Base-by-base conservation (phyloP, 495 filamentous ascomycete species). In the Stereocaulon alpinum region DNA sequence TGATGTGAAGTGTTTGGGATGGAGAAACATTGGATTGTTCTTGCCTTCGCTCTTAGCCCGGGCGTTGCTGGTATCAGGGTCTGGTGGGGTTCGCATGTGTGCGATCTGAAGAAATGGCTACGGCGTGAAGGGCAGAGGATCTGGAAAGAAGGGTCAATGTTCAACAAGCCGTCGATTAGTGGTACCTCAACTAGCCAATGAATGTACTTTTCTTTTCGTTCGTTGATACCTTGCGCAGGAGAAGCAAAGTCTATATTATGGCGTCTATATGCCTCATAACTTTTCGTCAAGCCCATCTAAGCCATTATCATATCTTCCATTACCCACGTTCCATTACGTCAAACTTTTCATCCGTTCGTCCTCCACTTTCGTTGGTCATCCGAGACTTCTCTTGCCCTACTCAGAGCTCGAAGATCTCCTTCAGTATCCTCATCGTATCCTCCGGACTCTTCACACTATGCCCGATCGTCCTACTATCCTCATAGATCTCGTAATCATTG, bases 401-500 rank as follows among this genome's bases (percentile, higher is more conserved):
- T 72, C 75, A 89, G 55, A 94, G 72, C 43, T 81, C 73, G 68
- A 96, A 96, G 45, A 93, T 47, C 76, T 87, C 79, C 79, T 82
- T 93, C 60, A 98, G 54, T 71, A 86, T 73, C 66, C 67, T 77
- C 57, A 85, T 80, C 53, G 90, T 95, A 65, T 97, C 91, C 58
- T 90, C 84, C 14, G 93, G 91, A 50, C 77, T 80, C 52, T 77
- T 79, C 52, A 97, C 93, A 18, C 81, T 72, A 72, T 98, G 93
- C 7, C 93, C 93, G 52, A 87, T 82, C 14, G 88, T 92, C 61
- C 91, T 76, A 47, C 77, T 66, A 70, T 98, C 93, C 51, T 71
- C 68, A 71, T 84, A 96, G 66, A 98, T 96, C 78, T 98, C 93
- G 64, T 84, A 90, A 71, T 98, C 93, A 69, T 97, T 98, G 47